Percentiles rank a stretch among this genome's conserved stretches.
Evolutionary conservation across 208 protist genomes (phyloP).

Genomic region (Acanthamoeba rhysodes): DNA sequence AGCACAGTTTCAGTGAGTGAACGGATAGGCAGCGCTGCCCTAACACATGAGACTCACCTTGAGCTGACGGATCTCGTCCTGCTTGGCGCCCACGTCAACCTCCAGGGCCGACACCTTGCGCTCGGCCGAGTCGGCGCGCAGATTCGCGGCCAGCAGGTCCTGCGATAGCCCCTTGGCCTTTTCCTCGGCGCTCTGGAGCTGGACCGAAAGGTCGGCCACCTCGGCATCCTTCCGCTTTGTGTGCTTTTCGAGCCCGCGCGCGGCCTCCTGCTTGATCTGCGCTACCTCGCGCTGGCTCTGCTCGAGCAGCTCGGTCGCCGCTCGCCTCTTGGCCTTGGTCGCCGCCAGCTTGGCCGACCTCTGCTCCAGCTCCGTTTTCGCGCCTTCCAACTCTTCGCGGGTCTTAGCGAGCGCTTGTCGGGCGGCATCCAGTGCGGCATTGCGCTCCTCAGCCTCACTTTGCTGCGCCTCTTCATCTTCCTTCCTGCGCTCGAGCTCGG

Average conservation of each 20-base stretch:
- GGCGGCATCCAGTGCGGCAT: not conserved
- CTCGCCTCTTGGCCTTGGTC: not conserved
- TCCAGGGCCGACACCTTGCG: not conserved
- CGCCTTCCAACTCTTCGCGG: not conserved
- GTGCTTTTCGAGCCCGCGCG: not conserved
- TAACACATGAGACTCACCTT: not conserved
- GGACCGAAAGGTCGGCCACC: not conserved
- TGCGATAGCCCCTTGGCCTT: not conserved
- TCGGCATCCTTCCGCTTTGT: not conserved
- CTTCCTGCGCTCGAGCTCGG: not conserved
- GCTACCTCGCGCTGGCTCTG: not conserved
- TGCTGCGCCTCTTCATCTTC: not conserved
- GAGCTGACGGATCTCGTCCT: not conserved
- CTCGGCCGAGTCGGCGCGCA: constrained; percentile 7
- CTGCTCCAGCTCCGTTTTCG: not conserved
- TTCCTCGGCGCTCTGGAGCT: not conserved
- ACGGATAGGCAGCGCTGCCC: not conserved
- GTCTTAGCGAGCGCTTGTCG: not conserved
- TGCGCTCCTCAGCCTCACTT: not conserved
- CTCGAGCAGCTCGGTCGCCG: not conserved
- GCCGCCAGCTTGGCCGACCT: not conserved
- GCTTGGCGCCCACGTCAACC: not conserved
- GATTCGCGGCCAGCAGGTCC: not conserved
- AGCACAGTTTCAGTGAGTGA: not conserved
- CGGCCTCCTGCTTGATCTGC: not conserved